phyloP scores from a whole-genome alignment of 192 early-diverging fungal genomes.

The Neocallimastix lanati region DNA sequence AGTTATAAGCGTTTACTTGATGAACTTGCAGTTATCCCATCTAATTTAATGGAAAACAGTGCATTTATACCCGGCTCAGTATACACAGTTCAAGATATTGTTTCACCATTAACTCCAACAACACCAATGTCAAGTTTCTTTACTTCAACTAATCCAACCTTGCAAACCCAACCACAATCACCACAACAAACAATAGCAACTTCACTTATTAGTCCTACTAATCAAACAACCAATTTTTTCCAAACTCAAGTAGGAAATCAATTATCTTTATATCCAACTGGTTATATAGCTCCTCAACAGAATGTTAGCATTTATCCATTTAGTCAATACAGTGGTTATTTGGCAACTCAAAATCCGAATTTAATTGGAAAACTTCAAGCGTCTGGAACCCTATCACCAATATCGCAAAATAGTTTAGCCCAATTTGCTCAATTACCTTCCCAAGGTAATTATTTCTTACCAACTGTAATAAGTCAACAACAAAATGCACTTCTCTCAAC shows the following conservation, averaged over 20 bases:
- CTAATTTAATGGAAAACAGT: neutral
- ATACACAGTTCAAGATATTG: neutral
- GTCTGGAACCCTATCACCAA: neutral
- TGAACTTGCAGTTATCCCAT: slow-evolving; percentile 35
- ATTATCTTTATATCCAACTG: neutral
- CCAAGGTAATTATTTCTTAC: neutral
- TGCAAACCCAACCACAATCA: neutral
- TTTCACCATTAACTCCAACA: neutral
- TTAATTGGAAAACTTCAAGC: neutral
- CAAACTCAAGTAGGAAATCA: neutral
- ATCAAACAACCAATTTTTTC: neutral
- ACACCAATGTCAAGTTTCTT: neutral
- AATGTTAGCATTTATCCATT: neutral
- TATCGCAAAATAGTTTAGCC: neutral
- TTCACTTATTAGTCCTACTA: neutral
- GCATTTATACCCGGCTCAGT: neutral
- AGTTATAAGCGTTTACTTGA: slow-evolving; percentile 67
- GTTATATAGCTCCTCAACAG: neutral
- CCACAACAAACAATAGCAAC: neutral
- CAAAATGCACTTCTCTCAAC: neutral
- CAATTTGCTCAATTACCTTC: neutral
- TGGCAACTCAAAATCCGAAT: neutral
- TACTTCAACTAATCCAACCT: neutral
- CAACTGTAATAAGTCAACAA: neutral
- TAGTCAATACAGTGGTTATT: neutral